phyloP scores from a whole-genome alignment of 2,329 filamentous ascomycete species.

The Colletotrichum horii region DNA sequence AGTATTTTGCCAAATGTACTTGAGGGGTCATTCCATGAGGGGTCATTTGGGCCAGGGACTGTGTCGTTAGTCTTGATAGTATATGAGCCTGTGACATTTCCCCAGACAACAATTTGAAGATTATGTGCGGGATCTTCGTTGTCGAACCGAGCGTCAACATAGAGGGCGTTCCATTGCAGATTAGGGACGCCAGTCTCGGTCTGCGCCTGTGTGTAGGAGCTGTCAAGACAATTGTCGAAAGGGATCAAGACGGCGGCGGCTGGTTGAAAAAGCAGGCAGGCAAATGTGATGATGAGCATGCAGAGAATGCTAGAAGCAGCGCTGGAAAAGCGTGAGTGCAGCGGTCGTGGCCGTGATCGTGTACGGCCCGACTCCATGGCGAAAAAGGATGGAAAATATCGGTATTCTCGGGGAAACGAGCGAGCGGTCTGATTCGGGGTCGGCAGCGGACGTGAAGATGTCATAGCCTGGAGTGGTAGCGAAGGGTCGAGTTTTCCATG shows the following conservation, averaged over 20 bases:
- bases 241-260: slow-evolving; percentile 70
- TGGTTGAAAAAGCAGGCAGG: slow-evolving; percentile 44
- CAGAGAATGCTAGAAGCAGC: slow-evolving; percentile 7
- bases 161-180: slow-evolving; percentile 81
- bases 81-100: slow-evolving; percentile 83
- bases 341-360: not conserved
- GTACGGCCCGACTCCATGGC: not conserved
- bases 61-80: slow-evolving; percentile 29
- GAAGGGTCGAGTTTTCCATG: slow-evolving; percentile 17
- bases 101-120: slow-evolving; percentile 82
- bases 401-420: not conserved
- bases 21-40: slow-evolving; percentile 59
- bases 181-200: slow-evolving; percentile 35
- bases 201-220: slow-evolving; percentile 56
- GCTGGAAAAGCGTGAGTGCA: not conserved
- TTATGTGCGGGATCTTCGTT: slow-evolving; percentile 62
- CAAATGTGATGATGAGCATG: slow-evolving; percentile 41
- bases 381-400: not conserved
- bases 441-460: slow-evolving; percentile 9
- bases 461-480: slow-evolving; percentile 19
- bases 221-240: slow-evolving; percentile 83
- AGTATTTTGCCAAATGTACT: slow-evolving; percentile 83
- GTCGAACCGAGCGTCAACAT: slow-evolving; percentile 78
- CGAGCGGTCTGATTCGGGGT: slow-evolving; percentile 1
- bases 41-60: slow-evolving; percentile 53